Evolutionary conservation across 441 rosid species (phyloP).

Genomic region (Populus hybrid): DNA sequence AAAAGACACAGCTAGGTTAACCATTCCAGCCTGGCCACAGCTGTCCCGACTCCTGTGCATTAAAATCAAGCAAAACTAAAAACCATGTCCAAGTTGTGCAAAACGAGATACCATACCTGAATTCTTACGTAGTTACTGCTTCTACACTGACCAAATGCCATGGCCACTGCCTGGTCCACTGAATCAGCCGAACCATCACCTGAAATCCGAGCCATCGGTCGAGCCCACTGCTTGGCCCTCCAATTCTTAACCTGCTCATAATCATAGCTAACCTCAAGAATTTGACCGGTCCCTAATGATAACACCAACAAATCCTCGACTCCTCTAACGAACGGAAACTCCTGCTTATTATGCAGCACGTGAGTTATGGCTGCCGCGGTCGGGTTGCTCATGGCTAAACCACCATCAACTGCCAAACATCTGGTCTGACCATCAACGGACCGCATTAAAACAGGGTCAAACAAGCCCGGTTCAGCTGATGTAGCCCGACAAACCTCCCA

Average conservation of each 20-base stretch:
- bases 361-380: conserved; percentile 88
- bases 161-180: conserved; percentile 89
- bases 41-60: conserved; percentile 20
- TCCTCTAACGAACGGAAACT: conserved; percentile 90
- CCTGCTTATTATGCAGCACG: too few species aligned
- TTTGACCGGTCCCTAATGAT: conserved; percentile 84
- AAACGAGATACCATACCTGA: conserved; percentile 52
- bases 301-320: conserved; percentile 88
- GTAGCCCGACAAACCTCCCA: conserved; percentile 96
- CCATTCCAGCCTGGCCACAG: conserved; percentile 42
- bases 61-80: background rate
- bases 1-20: conserved; percentile 22
- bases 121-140: conserved; percentile 78
- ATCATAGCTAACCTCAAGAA: conserved; percentile 64
- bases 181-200: conserved; percentile 81
- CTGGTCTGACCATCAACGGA: conserved; percentile 69
- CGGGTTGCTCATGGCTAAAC: conserved; percentile 86
- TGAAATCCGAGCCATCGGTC: conserved; percentile 74
- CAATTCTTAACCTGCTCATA: conserved; percentile 74
- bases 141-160: conserved; percentile 81
- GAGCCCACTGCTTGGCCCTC: conserved; percentile 88
- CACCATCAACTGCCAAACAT: conserved; percentile 88
- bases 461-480: conserved; percentile 79
- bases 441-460: conserved; percentile 64
- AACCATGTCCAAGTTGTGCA: background rate